Evolutionary conservation across 345 rosid species (phyloP), one percentile per base, ranked within the genome.

Genomic region (Cardamine resedifolia): DNA sequence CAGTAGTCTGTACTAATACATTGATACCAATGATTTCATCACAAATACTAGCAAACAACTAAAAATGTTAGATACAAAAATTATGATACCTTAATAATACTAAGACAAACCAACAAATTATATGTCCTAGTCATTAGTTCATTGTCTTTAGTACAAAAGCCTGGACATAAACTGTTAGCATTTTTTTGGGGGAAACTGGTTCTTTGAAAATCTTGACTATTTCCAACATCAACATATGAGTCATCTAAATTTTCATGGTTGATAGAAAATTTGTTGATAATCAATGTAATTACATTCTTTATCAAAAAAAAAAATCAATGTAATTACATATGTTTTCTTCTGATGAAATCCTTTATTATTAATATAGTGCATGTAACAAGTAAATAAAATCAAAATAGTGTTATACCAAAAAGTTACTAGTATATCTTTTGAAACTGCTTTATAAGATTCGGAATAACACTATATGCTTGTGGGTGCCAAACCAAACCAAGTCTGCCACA

Each of bases 401-500:
- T 43, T 43, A 15, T 43, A 43, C 1, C 47, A 43, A 43, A 66
- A 36, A 16, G 20, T 68, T 19, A 56, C 39, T 30, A 2, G 4
- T 23, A n/a, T 28, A 30, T 30, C 7, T 23, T 23, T 58, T 7
- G 26, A 7, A n/a, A 33, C 48, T 47, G 74, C 36, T 33, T 58
- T 58, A 70, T 33, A 33, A 47, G 74, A 45, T 57, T 44, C 34
- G 47, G 18, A 53, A 30, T 18, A n/a, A 36, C 48, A 70, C 4
- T 56, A 56, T 56, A 56, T 31, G 24, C 20, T 18, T 56, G 61
- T 56, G 38, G 15, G 60, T 49, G 55, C 36, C 45, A 41, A 41
- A 41, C 31, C 41, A 36, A 36, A 36, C 45, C 39, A 8, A 56
- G 15, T 56, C 60, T 68, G 64, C 44, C 73, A 70, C 66, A 58